Percentiles rank a stretch among this genome's conserved stretches.
Conservation (phyloP, 805 yeast genomes). For the Cyberlindnera petersonii region DNA sequence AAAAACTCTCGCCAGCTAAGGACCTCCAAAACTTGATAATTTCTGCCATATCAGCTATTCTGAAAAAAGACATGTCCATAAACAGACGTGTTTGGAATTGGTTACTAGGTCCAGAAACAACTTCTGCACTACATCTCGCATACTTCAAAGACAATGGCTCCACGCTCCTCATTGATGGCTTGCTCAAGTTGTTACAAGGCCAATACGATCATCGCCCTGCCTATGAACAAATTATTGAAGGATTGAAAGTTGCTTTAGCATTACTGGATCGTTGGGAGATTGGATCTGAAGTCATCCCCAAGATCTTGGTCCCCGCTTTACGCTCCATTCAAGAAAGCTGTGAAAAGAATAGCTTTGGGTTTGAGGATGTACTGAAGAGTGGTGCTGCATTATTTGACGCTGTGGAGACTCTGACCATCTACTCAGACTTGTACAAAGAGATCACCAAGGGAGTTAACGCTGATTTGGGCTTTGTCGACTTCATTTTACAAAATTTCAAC, state of each 20-base stretch:
- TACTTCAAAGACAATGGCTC: conserved; percentile 63
- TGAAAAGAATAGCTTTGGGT: conserved; percentile 23
- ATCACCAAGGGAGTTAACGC: conserved; percentile 30
- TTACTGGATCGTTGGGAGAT: conserved; percentile 95
- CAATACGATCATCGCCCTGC: conserved; percentile 21
- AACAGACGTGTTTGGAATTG: conserved; percentile 93
- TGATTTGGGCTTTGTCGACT: conserved; percentile 48
- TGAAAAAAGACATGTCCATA: conserved; percentile 87
- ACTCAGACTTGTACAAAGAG: conserved; percentile 56
- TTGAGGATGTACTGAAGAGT: conserved; percentile 48
- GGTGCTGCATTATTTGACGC: conserved; percentile 78
- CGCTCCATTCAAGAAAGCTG: conserved; percentile 38
- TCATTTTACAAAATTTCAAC: conserved; percentile 61
- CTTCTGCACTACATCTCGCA: conserved; percentile 13
- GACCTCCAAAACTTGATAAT: conserved; percentile 60
- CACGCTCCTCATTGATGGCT: conserved; percentile 45
- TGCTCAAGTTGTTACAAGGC: conserved; percentile 45
- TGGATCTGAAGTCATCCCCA: conserved; percentile 70
- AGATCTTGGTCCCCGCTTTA: conserved; percentile 63
- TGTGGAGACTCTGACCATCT: conserved; percentile 75
- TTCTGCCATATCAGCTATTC: conserved; percentile 62
- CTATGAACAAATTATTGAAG: conserved; percentile 39
- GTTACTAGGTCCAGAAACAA: conserved; percentile 74
- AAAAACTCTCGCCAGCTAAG: conserved; percentile 39
- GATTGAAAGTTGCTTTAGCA: conserved; percentile 63